Percentiles rank a stretch among this genome's conserved stretches.
Evolutionary conservation across 208 protist genomes (phyloP).

Genomic region (Vickermania spadyakhi): DNA sequence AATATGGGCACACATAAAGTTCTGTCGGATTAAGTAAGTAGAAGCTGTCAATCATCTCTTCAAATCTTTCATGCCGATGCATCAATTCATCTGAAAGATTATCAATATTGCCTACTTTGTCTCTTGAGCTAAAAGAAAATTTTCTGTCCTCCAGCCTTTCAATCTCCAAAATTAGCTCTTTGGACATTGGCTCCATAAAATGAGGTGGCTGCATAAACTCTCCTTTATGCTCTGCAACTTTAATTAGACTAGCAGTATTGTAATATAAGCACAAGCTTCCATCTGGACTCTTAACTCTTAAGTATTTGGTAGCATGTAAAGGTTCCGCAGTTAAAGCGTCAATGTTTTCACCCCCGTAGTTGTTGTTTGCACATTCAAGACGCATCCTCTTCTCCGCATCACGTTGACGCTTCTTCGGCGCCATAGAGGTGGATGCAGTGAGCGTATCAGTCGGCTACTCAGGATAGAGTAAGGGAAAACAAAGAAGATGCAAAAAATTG

Average conservation of each 20-base stretch:
- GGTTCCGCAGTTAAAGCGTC: constrained; percentile 75
- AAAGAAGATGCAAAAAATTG: no score
- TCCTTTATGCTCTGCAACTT: constrained; percentile 65
- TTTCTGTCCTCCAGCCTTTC: constrained; percentile 57
- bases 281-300: constrained; percentile 73
- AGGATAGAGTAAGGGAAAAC: no score
- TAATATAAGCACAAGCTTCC: constrained; percentile 65
- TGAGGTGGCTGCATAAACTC: constrained; percentile 84
- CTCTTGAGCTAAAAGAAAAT: constrained; percentile 44
- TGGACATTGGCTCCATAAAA: constrained; percentile 72
- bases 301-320: constrained; percentile 29
- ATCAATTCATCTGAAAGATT: constrained; percentile 17
- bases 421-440: no score
- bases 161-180: constrained; percentile 21
- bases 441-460: no score
- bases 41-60: constrained; percentile 81
- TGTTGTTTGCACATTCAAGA: constrained; percentile 17
- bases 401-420: neutral
- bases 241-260: constrained; percentile 80
- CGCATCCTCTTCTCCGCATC: neutral
- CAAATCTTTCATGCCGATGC: constrained; percentile 75
- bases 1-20: constrained; percentile 73
- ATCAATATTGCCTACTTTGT: constrained; percentile 3
- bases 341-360: constrained; percentile 50
- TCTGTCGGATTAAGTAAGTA: constrained; percentile 70